A percentile compares a stretch with the other conserved stretches of the same genome.
Conservation (phyloP, 345 rosid species). For the Trapa incisa region DNA sequence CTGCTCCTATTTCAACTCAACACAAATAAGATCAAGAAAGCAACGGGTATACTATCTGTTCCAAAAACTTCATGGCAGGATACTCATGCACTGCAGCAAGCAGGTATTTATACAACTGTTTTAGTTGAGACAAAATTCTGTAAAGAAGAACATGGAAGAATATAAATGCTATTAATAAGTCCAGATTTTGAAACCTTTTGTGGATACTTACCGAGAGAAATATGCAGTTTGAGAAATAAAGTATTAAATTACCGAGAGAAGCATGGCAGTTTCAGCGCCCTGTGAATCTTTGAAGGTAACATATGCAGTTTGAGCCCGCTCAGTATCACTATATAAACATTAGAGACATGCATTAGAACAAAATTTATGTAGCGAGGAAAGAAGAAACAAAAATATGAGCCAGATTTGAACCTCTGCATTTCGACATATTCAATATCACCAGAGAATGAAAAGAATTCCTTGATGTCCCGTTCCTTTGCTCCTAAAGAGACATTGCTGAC, state of each 20-base stretch:
- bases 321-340: conserved; percentile 42
- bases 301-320: conserved; percentile 38
- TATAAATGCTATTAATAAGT: not conserved
- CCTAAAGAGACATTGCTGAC: conserved; percentile 62
- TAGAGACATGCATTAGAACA: conserved; percentile 7
- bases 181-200: not conserved
- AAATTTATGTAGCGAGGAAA: not conserved
- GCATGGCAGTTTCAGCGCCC: conserved; percentile 53
- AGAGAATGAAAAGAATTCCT: conserved; percentile 79
- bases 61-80: no score
- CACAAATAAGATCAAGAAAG: no score
- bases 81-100: no score
- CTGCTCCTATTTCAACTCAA: no score
- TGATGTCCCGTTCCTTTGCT: conserved; percentile 56
- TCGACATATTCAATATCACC: conserved; percentile 67
- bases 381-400: not conserved
- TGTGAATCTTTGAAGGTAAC: conserved; percentile 50
- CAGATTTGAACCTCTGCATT: conserved; percentile 38
- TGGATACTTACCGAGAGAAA: conserved; percentile 1
- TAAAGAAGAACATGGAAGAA: not conserved
- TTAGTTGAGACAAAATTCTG: not conserved
- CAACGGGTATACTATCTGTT: no score
- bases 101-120: not conserved
- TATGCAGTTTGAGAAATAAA: no score
- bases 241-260: conserved; percentile 32